phyloP scores from a whole-genome alignment of 2,329 filamentous ascomycete genomes.

The Neocucurbitaria cava region DNA sequence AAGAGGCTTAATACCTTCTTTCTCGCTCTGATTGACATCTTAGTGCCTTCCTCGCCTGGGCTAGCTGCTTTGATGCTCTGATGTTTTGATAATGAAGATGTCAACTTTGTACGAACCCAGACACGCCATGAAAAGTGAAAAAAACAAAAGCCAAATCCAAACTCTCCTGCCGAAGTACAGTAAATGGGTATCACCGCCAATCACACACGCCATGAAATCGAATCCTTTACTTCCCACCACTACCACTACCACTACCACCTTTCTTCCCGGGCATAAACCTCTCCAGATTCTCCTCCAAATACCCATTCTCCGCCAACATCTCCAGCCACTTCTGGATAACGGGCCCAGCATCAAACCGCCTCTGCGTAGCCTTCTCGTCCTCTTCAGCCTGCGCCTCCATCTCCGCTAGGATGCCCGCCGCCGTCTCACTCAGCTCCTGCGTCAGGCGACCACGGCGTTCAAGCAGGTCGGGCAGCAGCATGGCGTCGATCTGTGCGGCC shows the following conservation, averaged over 20 bases:
- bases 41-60: too few species aligned
- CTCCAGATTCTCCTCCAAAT: slow-evolving; percentile 53
- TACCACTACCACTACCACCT: neutral
- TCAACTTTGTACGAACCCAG: too few species aligned
- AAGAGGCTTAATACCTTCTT: too few species aligned
- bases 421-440: slow-evolving; percentile 40
- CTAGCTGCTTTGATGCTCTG: too few species aligned
- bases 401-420: slow-evolving; percentile 56
- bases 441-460: slow-evolving; percentile 21
- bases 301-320: slow-evolving; percentile 70
- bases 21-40: too few species aligned
- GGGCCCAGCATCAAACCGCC: slow-evolving; percentile 72
- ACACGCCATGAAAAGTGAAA: too few species aligned
- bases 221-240: neutral
- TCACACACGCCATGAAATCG: too few species aligned
- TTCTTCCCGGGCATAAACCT: slow-evolving; percentile 23
- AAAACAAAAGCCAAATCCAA: too few species aligned
- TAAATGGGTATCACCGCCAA: too few species aligned
- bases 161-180: too few species aligned
- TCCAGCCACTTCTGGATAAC: slow-evolving; percentile 73
- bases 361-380: slow-evolving; percentile 60
- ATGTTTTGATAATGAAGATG: too few species aligned
- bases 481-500: slow-evolving; percentile 24
- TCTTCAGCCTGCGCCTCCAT: slow-evolving; percentile 56
- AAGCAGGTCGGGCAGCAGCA: slow-evolving; percentile 28